Base-by-base conservation (phyloP, 1,139 yeast species). In the Yamadazyma kanchanaburiensis region DNA sequence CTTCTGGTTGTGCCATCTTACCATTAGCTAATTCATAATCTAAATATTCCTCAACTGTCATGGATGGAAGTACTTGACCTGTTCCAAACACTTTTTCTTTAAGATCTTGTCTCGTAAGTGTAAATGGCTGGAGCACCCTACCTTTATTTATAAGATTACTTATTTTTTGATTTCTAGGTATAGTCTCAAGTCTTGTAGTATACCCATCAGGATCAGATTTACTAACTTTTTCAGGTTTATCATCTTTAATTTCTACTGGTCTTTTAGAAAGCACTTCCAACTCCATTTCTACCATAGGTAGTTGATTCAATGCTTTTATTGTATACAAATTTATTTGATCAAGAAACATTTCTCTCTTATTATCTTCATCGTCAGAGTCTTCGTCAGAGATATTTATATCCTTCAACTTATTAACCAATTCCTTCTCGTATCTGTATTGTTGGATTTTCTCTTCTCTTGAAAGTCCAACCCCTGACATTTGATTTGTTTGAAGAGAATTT, bases 21-120 rank as follows among this genome's bases (percentile, higher is more conserved):
- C 96, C 96, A 46, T 84, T 78, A 11, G 80, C 79, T 44, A 84
- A 64, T 51, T 91, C 98, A 46, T 85, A 79, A 32, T 88, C 95
- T 31, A 91, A 65, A 41, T 84, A 82, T 46, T 91, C 96, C 42
- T 91, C 98, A 0, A 94, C 91, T 0, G 95, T 68, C 95, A 94
- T 87, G 0, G 96, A 86, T 1, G 99, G 99, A 22, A 91, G 65
- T 21, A 74, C 79, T 55, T 91, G 97, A 1, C 97, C 98, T 2
- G 95, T 86, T 1, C 97, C 96, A 49, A 76, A 79, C 0, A 89
- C 96, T 43, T 79, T 76, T 16, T 66, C 60, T 34, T 70, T 66
- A 14, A 86, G 46, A 26, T 79, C 74, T 15, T 78, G 74, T 32
- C 84, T 68, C 5, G 87, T 77, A 18, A 91, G 72, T 0, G 94